Evolutionary conservation across 2,329 filamentous ascomycete genomes (phyloP).

Genomic region (Fusarium drepaniforme): DNA sequence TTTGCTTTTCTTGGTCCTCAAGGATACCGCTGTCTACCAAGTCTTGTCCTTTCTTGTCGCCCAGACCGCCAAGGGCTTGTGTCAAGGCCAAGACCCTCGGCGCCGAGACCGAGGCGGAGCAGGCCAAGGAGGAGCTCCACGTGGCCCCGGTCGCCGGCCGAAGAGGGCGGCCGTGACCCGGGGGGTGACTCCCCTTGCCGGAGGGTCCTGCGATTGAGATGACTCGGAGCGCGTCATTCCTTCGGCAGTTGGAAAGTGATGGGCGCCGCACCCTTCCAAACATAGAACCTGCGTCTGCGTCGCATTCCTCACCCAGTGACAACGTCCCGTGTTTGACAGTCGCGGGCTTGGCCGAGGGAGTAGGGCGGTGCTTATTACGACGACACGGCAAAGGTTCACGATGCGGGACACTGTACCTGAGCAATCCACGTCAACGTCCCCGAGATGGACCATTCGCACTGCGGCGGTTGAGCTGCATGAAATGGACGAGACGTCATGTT

Average conservation of each 20-base stretch:
- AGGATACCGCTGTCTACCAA: neutral
- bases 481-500: constrained; percentile 4
- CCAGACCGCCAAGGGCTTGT: constrained; percentile 9
- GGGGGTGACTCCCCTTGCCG: constrained; percentile 20
- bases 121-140: constrained; percentile 2
- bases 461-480: neutral
- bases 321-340: neutral
- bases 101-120: constrained; percentile 6
- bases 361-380: constrained; percentile 8
- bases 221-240: constrained; percentile 1
- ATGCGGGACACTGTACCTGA: neutral
- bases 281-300: neutral
- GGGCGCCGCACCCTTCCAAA: neutral
- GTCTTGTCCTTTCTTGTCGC: constrained; percentile 9
- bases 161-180: constrained; percentile 19
- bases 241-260: neutral
- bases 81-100: constrained; percentile 2
- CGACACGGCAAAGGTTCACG: neutral
- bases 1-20: neutral
- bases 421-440: neutral
- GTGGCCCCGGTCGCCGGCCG: neutral
- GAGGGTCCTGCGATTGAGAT: neutral
- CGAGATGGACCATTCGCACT: neutral
- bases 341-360: neutral
- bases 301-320: neutral